phyloP scores from a whole-genome alignment of 345 rosid genomes.

The Aethionema arabicum region DNA sequence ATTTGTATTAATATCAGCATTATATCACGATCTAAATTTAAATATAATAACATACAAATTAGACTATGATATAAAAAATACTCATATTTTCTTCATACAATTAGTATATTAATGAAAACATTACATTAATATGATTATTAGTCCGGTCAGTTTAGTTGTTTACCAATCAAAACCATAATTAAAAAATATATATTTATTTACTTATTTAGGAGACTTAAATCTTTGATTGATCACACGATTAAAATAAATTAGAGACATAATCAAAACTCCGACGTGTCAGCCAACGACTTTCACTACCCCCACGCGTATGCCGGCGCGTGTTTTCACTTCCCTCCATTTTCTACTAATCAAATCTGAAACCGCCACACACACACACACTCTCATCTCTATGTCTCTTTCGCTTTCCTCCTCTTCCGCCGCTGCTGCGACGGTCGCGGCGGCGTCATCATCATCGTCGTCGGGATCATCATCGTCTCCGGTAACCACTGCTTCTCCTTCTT shows the following conservation, averaged over 20 bases:
- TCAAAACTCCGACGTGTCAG: conserved; percentile 23
- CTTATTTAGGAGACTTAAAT: no score
- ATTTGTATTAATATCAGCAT: no score
- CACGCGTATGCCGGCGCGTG: conserved; percentile 39
- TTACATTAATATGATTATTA: no score
- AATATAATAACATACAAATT: no score
- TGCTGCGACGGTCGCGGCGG: conserved; percentile 23
- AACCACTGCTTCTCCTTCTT: conserved; percentile 26
- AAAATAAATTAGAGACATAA: conserved; percentile 1
- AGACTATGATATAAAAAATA: no score
- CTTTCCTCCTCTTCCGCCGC: conserved; percentile 31
- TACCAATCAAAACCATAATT: no score
- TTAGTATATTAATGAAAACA: no score
- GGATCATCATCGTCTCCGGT: conserved; percentile 31
- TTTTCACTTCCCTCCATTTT: not conserved
- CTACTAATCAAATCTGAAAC: conserved; percentile 27
- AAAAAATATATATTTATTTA: no score
- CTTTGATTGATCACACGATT: no score
- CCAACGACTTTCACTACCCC: conserved; percentile 25
- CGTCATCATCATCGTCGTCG: conserved; percentile 31
- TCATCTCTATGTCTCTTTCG: conserved; percentile 37
- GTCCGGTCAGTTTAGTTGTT: no score
- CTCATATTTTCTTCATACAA: no score
- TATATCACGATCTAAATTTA: no score
- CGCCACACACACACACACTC: conserved; percentile 28